Percentiles rank a stretch among this genome's conserved stretches.
phyloP scores from a whole-genome alignment of 2,329 filamentous ascomycete genomes.

The Alternaria sp. region DNA sequence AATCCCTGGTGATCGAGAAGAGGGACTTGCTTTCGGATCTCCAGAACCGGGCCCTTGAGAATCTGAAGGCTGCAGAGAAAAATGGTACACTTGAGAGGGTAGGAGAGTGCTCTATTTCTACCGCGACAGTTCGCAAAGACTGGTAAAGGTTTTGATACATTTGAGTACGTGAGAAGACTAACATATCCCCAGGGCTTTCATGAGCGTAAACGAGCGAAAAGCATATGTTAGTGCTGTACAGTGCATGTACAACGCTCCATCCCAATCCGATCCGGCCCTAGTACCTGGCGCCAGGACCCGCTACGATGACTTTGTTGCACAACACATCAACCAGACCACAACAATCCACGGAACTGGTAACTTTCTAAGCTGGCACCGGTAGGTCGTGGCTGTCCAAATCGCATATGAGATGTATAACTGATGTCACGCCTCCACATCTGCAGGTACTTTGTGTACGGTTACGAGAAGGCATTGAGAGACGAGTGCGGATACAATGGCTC shows the following conservation, averaged over 20 bases:
- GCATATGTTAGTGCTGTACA: slow-evolving; percentile 32
- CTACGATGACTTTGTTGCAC: slow-evolving; percentile 40
- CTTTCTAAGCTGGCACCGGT: slow-evolving; percentile 48
- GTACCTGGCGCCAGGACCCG: slow-evolving; percentile 34
- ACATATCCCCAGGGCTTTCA: not conserved
- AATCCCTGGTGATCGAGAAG: slow-evolving; percentile 15
- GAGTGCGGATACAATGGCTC: slow-evolving; percentile 51
- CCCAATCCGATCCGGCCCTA: slow-evolving; percentile 18
- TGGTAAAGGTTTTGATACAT: slow-evolving; percentile 16
- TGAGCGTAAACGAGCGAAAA: slow-evolving; percentile 19
- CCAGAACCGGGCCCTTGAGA: slow-evolving; percentile 21
- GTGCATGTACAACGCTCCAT: slow-evolving; percentile 26
- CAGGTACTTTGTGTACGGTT: slow-evolving; percentile 43
- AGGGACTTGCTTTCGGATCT: slow-evolving; percentile 21
- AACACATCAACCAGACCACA: slow-evolving; percentile 32
- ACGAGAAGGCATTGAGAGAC: slow-evolving; percentile 48
- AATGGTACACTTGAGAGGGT: slow-evolving; percentile 12
- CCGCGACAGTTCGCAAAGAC: slow-evolving; percentile 20
- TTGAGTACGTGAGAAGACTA: no score
- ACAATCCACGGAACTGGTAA: slow-evolving; percentile 30
- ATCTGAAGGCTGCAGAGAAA: slow-evolving; percentile 14
- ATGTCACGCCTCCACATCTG: not conserved
- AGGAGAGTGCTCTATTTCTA: slow-evolving; percentile 14
- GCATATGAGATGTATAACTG: not conserved
- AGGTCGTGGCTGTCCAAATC: not conserved